These are phyloP conservation scores for Puccinia triticina DNA, from an alignment of 1,284 basidiomycete species.

Conservation along the genomic window DNA sequence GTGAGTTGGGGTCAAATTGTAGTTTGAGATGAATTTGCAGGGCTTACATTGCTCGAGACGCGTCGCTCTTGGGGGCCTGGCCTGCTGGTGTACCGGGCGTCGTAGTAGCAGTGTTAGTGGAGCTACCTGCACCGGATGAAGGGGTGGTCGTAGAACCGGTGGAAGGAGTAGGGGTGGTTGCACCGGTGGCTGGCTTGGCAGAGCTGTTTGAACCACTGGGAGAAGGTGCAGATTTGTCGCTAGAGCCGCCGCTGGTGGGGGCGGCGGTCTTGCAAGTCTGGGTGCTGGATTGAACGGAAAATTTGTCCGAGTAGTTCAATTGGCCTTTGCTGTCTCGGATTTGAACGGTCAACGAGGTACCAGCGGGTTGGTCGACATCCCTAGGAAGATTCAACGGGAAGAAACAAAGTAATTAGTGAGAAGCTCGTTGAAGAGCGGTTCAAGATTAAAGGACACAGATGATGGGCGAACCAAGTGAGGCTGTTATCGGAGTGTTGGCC, in stretches of 20 bases:
- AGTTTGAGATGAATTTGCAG: slow-evolving; percentile 4
- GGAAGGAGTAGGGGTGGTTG: neutral
- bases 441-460: neutral
- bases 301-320: slow-evolving; percentile 66
- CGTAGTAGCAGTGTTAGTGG: slow-evolving; percentile 30
- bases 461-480: slow-evolving; percentile 11
- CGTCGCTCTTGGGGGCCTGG: slow-evolving; percentile 8
- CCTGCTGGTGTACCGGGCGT: slow-evolving; percentile 30
- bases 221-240: neutral
- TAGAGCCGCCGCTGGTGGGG: neutral
- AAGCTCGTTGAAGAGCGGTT: neutral
- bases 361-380: slow-evolving; percentile 6
- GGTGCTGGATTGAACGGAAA: slow-evolving; percentile 63
- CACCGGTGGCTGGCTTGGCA: too few species aligned
- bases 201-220: too few species aligned
- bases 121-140: neutral
- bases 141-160: neutral
- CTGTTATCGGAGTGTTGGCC: neutral
- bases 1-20: neutral
- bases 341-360: slow-evolving; percentile 59
- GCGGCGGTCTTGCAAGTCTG: slow-evolving; percentile 1
- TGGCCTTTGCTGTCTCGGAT: slow-evolving; percentile 69
- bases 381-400: neutral
- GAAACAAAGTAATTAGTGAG: neutral
- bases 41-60: slow-evolving; percentile 37